Percentiles rank a stretch among this genome's conserved stretches.
Evolutionary conservation across 441 rosid species (phyloP).

Genomic region (Pelargonium myrrhifolium): DNA sequence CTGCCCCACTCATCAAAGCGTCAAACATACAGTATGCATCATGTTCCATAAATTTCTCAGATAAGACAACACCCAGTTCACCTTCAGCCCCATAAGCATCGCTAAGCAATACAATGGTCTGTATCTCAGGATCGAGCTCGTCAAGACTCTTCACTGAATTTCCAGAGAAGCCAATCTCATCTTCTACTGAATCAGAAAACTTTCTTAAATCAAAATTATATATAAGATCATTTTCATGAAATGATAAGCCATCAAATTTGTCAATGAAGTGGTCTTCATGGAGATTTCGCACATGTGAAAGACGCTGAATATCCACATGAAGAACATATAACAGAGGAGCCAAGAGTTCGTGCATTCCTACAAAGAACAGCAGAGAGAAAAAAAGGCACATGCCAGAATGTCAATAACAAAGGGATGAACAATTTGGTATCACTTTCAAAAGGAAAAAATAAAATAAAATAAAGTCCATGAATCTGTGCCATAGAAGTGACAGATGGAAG

Average conservation of each 20-base stretch:
- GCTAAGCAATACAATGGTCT: conserved; percentile 47
- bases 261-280: conserved; percentile 82
- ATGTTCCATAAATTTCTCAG: conserved; percentile 96
- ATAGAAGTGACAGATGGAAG: not conserved
- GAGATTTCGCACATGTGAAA: conserved; percentile 68
- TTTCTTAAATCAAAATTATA: conserved; percentile 76
- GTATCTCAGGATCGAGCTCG: conserved; percentile 71
- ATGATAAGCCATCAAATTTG: conserved; percentile 70
- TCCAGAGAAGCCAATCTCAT: conserved; percentile 43
- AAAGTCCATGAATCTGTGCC: too few relatives aligned
- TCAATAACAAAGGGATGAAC: not conserved
- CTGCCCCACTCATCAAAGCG: conserved; percentile 73
- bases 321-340: conserved; percentile 89
- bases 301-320: conserved; percentile 70
- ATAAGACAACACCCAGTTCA: conserved; percentile 85
- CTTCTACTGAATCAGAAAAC: conserved; percentile 55
- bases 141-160: conserved; percentile 46
- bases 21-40: conserved; percentile 97
- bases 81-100: conserved; percentile 98
- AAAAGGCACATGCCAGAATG: conserved; percentile 8
- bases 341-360: conserved; percentile 97
- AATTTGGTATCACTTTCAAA: not conserved
- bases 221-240: conserved; percentile 57
- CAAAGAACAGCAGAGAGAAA: conserved; percentile 13
- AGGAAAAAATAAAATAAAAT: not conserved